Percentiles rank a stretch among this genome's conserved stretches.
Evolutionary conservation across 2,329 filamentous ascomycete genomes (phyloP).

Genomic region (Penicillium sp.): DNA sequence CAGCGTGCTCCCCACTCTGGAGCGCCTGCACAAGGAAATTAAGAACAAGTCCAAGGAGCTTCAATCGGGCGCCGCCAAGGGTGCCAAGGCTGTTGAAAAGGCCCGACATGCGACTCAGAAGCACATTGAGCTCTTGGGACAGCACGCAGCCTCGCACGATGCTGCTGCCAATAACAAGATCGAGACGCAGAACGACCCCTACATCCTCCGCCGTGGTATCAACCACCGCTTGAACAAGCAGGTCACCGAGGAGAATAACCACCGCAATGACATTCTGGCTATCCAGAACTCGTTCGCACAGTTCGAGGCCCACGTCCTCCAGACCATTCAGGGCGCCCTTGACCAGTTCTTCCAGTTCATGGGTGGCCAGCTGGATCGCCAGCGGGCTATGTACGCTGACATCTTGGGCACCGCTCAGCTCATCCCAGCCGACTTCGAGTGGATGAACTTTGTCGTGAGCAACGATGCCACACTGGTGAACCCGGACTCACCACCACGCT

Average conservation of each 20-base stretch:
- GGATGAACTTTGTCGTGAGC: slow-evolving; percentile 78
- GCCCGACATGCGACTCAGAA: slow-evolving; percentile 84
- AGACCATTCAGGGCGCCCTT: slow-evolving; percentile 79
- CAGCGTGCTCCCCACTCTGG: slow-evolving; percentile 82
- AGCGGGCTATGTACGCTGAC: slow-evolving; percentile 77
- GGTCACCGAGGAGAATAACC: slow-evolving; percentile 93
- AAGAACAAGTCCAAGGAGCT: slow-evolving; percentile 96
- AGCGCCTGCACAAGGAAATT: slow-evolving; percentile 91
- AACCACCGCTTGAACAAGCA: slow-evolving; percentile 85
- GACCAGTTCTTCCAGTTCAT: slow-evolving; percentile 80
- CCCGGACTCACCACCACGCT: slow-evolving; percentile 71
- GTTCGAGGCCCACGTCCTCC: slow-evolving; percentile 84
- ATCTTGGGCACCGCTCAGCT: slow-evolving; percentile 76
- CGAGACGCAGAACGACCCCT: slow-evolving; percentile 77
- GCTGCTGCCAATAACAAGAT: slow-evolving; percentile 68
- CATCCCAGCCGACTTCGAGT: slow-evolving; percentile 85
- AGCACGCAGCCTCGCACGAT: slow-evolving; percentile 79
- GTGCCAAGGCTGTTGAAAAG: slow-evolving; percentile 89
- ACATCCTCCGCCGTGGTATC: slow-evolving; percentile 79
- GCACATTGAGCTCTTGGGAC: slow-evolving; percentile 90
- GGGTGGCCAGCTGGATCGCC: slow-evolving; percentile 78
- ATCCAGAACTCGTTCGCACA: slow-evolving; percentile 88
- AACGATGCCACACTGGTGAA: slow-evolving; percentile 74
- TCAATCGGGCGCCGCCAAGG: slow-evolving; percentile 74
- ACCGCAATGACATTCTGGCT: slow-evolving; percentile 83